phyloP scores from a whole-genome alignment of 2,329 filamentous ascomycete genomes.

The Penicillium sp. region DNA sequence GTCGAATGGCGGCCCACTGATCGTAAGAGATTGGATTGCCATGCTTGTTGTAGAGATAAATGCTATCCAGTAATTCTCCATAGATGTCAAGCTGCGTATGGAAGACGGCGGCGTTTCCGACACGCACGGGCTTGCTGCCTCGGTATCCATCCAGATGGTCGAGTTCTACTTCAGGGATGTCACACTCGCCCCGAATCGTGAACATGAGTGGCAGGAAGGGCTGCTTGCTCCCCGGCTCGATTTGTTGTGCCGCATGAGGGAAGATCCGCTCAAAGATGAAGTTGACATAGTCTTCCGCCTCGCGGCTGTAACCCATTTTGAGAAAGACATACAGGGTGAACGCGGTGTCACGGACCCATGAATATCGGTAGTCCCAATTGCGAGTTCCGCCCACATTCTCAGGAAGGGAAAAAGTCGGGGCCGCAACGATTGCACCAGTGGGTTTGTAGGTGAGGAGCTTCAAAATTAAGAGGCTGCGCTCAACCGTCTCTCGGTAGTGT shows the following conservation, averaged over 20 bases:
- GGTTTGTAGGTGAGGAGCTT: constrained; percentile 74
- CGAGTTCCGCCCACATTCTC: constrained; percentile 63
- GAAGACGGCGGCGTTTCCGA: constrained; percentile 70
- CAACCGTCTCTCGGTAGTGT: constrained; percentile 65
- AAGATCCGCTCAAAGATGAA: constrained; percentile 68
- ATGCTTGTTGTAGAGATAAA: constrained; percentile 75
- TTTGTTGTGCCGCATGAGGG: constrained; percentile 46
- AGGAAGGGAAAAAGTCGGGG: constrained; percentile 70
- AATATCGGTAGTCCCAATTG: constrained; percentile 53
- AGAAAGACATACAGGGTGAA: constrained; percentile 73
- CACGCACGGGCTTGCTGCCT: constrained; percentile 64
- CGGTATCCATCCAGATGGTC: constrained; percentile 67
- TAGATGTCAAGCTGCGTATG: constrained; percentile 77
- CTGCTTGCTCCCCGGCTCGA: constrained; percentile 49
- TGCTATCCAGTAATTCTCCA: constrained; percentile 69
- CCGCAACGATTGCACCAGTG: constrained; percentile 69
- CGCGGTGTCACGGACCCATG: constrained; percentile 70
- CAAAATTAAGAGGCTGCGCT: constrained; percentile 64
- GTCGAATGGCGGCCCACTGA: constrained; percentile 64
- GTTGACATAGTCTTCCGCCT: constrained; percentile 71
- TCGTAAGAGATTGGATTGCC: constrained; percentile 72
- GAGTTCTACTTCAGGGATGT: constrained; percentile 65
- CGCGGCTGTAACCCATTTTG: constrained; percentile 66
- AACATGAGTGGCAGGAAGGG: constrained; percentile 70
- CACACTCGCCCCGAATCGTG: constrained; percentile 66